A percentile compares a stretch with the other conserved stretches of the same genome.
These are phyloP conservation scores for Ophiocordyceps australis DNA, from an alignment of 2,329 filamentous ascomycete species.

Conservation along the genomic window DNA sequence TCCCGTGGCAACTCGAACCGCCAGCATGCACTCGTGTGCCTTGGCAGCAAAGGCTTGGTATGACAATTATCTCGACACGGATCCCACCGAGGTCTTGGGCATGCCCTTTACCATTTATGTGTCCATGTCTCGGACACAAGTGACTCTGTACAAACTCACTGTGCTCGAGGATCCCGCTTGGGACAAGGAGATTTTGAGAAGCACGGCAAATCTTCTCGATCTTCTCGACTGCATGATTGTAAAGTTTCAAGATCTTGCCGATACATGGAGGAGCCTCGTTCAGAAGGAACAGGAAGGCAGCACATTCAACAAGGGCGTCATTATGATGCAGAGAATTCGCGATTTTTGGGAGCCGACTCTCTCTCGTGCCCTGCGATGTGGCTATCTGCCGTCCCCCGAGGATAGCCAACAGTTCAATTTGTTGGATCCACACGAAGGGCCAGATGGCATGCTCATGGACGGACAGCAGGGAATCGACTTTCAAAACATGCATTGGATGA, in stretches of 20 bases:
- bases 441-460: slow-evolving; percentile 4
- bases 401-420: slow-evolving; percentile 6
- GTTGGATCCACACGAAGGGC: background rate
- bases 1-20: slow-evolving; percentile 12
- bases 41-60: slow-evolving; percentile 16
- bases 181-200: slow-evolving; percentile 18
- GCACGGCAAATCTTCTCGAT: slow-evolving; percentile 15
- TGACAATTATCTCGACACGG: slow-evolving; percentile 15
- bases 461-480: slow-evolving; percentile 12
- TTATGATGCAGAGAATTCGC: slow-evolving; percentile 15
- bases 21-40: slow-evolving; percentile 17
- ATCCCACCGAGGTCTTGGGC: slow-evolving; percentile 10
- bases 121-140: slow-evolving; percentile 15
- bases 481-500: slow-evolving; percentile 17
- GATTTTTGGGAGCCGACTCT: slow-evolving; percentile 17
- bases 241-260: no score
- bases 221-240: slow-evolving; percentile 16
- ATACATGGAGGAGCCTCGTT: no score
- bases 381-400: slow-evolving; percentile 10
- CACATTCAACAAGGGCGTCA: slow-evolving; percentile 14
- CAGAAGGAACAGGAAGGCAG: slow-evolving; percentile 11
- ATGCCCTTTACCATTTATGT: slow-evolving; percentile 15
- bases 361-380: slow-evolving; percentile 9
- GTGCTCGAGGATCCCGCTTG: slow-evolving; percentile 19
- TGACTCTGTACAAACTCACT: slow-evolving; percentile 19